A percentile compares a stretch with the other conserved stretches of the same genome.
phyloP scores from a whole-genome alignment of 1,284 basidiomycete species.

The Anthracocystis panici-leucophaei region DNA sequence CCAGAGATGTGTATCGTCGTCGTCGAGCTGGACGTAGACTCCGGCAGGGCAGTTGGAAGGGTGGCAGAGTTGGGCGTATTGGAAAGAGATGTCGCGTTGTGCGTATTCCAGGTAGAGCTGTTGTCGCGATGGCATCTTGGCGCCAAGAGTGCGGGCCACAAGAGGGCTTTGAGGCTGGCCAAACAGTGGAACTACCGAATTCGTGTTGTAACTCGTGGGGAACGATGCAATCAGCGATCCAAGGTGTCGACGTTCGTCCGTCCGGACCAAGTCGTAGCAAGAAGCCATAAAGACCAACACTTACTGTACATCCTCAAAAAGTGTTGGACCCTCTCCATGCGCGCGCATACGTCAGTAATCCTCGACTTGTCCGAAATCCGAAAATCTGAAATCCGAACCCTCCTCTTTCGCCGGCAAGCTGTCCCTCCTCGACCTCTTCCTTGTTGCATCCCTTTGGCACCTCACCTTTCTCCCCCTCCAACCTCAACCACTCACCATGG shows the following conservation, averaged over 20 bases:
- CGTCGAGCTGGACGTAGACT: conserved; percentile 50
- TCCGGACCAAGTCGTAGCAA: not conserved
- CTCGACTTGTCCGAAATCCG: conserved; percentile 42
- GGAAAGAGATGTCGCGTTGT: conserved; percentile 51
- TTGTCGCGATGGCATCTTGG: conserved; percentile 29
- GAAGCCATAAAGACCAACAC: not conserved
- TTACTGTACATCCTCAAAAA: not conserved
- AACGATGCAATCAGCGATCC: not conserved
- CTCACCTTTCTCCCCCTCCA: not conserved
- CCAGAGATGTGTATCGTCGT: conserved; percentile 52
- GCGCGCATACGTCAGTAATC: conserved; percentile 6
- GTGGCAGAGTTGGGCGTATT: conserved; percentile 47
- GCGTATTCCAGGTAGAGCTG: conserved; percentile 44
- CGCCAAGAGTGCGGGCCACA: not conserved
- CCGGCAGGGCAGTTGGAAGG: conserved; percentile 49
- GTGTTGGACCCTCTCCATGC: not conserved
- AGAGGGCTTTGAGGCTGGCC: not conserved
- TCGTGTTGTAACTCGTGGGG: not conserved
- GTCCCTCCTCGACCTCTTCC: not conserved
- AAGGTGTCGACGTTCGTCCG: not conserved
- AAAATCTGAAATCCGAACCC: no score
- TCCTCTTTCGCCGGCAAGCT: not conserved
- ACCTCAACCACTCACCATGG: conserved; percentile 28
- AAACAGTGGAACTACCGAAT: not conserved
- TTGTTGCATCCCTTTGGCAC: not conserved